Conservation (phyloP, 306 rosid species). For the Spatholobus suberectus region DNA sequence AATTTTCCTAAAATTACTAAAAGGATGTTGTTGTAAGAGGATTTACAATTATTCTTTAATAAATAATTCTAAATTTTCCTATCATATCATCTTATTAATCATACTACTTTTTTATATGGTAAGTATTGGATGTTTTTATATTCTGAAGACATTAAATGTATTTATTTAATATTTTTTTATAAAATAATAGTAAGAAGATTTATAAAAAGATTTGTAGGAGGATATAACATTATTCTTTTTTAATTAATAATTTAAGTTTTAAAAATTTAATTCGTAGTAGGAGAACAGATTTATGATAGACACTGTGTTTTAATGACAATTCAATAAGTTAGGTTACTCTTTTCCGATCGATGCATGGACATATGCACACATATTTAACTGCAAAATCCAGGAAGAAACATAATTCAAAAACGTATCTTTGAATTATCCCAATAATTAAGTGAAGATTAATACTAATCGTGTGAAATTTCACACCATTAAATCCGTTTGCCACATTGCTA, state of each 20-base stretch:
- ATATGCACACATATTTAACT: neutral
- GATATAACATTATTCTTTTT: no score
- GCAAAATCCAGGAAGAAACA: neutral
- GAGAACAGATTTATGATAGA: constrained; percentile 5
- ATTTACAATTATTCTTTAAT: no score
- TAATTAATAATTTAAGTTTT: neutral
- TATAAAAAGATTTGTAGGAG: no score
- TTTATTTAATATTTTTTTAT: neutral
- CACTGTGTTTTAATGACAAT: neutral
- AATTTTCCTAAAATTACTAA: no score
- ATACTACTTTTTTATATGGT: neutral
- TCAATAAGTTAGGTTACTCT: neutral
- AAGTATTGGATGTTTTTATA: neutral
- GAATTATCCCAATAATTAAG: neutral
- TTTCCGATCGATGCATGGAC: neutral
- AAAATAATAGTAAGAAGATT: no score
- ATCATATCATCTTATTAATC: neutral
- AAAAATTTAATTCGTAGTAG: neutral
- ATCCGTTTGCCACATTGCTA: constrained; percentile 33
- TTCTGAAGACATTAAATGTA: neutral
- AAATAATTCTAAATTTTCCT: neutral
- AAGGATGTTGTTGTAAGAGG: neutral
- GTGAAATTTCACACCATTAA: constrained; percentile 24
- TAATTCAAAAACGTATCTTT: neutral
- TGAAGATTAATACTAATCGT: neutral